Evolutionary conservation across 352 stramenopile genomes (phyloP), one percentile per base, ranked within the genome.

Genomic region (Phytopythium cucurbitacearum): DNA sequence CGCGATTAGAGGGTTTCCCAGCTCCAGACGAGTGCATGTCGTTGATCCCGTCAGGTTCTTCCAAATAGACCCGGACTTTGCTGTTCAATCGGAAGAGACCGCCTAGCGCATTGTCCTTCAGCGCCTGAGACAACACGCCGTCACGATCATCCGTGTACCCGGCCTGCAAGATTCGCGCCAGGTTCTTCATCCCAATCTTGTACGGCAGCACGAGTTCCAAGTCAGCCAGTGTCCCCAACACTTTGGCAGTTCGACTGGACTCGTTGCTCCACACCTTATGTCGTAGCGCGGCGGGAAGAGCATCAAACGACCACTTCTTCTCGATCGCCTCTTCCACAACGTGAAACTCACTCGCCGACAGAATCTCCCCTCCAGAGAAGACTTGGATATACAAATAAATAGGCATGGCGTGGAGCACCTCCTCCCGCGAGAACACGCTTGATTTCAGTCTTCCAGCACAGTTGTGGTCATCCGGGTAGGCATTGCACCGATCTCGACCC

Each of bases 111-210:
- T 91, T 89, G 52, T 89, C 81, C 40, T 90, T 87, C 32, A 92
- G 45, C 10, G 80, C 80, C 37, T 77, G 73, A 2, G 77, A 73
- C 32, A 92, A 50, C 13, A 86, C 75, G 37, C 77, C 77, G 47
- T 90, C 77, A 35, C 69, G 67, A 9, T 74, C 75, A 53, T 91
- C 82, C 3, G 79, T 82, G 60, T 90, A 89, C 0, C 76, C 78
- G 0, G 80, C 65, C 36, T 65, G 69, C 46, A 94, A 60, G 38
- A 92, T 87, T 50, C 85, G 77, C 45, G 85, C 73, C 33, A 94
- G 49, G 48, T 80, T 79, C 47, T 80, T 80, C 76, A 92, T 91
- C n/a, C 81, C 77, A 28, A 94, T 89, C 21, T 89, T 89, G 64
- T 92, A 76, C 1, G 85, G 72, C n/a, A 69, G 43, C 12, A 94